These are phyloP conservation scores for Clathrus columnatus DNA, from an alignment of 768 basidiomycete genomes.

Conservation along the genomic window DNA sequence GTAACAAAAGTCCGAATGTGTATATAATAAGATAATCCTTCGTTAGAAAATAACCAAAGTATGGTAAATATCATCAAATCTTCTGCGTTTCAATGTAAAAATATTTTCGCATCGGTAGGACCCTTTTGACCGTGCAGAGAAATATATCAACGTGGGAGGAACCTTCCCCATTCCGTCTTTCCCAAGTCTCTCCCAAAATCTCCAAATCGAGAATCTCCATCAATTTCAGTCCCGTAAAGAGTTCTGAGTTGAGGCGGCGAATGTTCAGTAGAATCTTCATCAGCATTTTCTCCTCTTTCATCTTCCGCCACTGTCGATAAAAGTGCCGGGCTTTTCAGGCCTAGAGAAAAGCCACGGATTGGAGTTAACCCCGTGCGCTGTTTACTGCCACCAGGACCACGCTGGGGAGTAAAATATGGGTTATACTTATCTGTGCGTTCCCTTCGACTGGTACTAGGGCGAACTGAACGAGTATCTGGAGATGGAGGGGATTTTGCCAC, in stretches of 20 bases:
- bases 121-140: too few species aligned
- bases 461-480: background rate
- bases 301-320: background rate
- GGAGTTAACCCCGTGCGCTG: constrained; percentile 3
- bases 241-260: constrained; percentile 30
- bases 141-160: background rate
- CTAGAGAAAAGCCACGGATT: background rate
- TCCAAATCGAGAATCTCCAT: constrained; percentile 75
- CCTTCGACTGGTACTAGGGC: background rate
- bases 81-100: too few species aligned
- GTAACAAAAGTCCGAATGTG: too few species aligned
- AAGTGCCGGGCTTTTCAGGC: background rate
- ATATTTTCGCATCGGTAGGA: too few species aligned
- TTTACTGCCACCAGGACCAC: background rate
- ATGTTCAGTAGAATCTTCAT: background rate
- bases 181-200: constrained; percentile 24
- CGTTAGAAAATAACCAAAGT: too few species aligned
- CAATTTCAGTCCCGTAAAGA: constrained; percentile 79
- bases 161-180: background rate
- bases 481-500: background rate
- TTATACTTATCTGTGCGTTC: constrained; percentile 6
- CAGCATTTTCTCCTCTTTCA: background rate
- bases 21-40: too few species aligned
- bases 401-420: constrained; percentile 6
- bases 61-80: too few species aligned